These are phyloP conservation scores for Colletotrichum tamarilloi DNA, from an alignment of 2,329 filamentous ascomycete genomes.

Conservation along the genomic window DNA sequence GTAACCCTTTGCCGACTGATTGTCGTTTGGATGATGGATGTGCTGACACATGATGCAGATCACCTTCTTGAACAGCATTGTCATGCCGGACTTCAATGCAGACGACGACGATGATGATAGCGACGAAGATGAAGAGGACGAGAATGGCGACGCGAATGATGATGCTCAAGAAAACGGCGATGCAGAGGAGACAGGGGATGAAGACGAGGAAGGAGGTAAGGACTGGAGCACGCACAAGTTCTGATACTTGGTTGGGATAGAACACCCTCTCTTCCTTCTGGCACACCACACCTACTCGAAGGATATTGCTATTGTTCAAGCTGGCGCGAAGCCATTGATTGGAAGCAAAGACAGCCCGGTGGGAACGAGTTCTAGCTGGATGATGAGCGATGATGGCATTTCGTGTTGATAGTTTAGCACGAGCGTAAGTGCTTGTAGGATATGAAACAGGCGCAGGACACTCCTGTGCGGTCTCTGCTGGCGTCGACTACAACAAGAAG, in stretches of 20 bases:
- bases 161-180: constrained; percentile 29
- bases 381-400: background rate
- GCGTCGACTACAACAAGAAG: background rate
- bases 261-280: background rate
- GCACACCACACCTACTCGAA: background rate
- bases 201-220: constrained; percentile 27
- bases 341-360: background rate
- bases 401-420: background rate
- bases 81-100: constrained; percentile 74
- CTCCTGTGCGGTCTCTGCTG: background rate
- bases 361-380: background rate
- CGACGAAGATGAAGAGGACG: constrained; percentile 44
- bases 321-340: background rate
- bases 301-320: background rate
- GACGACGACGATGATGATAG: constrained; percentile 57
- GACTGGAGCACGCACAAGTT: constrained; percentile 34
- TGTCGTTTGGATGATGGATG: background rate
- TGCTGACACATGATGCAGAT: constrained; percentile 57
- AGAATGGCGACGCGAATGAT: constrained; percentile 25
- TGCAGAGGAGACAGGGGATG: constrained; percentile 35
- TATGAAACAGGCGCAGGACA: background rate
- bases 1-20: constrained; percentile 47
- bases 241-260: background rate
- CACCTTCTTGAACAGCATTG: constrained; percentile 76
- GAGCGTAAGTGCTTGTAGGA: background rate